Evolutionary conservation across 139 green algal genomes (phyloP).

Genomic region (Micromonas pusilla): DNA sequence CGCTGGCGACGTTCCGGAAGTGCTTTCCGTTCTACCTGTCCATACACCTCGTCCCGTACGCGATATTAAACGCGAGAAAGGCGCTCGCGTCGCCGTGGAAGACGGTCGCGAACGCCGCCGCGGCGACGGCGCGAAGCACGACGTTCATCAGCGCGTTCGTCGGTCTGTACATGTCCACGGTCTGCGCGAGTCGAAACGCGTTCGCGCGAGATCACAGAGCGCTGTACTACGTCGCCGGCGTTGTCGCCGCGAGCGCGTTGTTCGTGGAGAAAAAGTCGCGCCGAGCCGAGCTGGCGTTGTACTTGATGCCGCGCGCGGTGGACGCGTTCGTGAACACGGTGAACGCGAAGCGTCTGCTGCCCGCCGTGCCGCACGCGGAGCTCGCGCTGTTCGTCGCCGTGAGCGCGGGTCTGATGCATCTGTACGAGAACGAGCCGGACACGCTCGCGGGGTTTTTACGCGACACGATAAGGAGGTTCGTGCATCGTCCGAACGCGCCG

Average conservation of each 20-base stretch:
- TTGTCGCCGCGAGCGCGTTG: not conserved
- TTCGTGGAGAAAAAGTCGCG: constrained; percentile 3
- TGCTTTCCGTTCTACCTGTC: constrained; percentile 14
- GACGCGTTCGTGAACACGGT: not conserved
- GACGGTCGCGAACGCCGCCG: not conserved
- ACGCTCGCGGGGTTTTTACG: not conserved
- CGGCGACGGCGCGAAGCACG: not conserved
- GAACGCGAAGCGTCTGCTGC: not conserved
- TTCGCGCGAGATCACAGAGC: not conserved
- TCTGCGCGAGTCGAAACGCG: not conserved
- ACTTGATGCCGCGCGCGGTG: not conserved
- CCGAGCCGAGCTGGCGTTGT: constrained; percentile 1
- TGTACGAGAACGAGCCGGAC: constrained; percentile 19
- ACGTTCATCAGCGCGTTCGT: not conserved
- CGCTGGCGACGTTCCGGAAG: constrained; percentile 5
- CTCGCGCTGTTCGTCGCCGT: not conserved
- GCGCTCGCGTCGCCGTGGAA: not conserved
- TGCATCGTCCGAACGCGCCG: not conserved
- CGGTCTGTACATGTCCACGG: not conserved
- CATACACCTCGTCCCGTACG: constrained; percentile 9
- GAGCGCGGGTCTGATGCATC: not conserved
- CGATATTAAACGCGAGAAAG: not conserved
- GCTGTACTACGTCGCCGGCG: constrained; percentile 14
- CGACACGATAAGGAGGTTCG: not conserved
- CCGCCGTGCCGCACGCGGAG: not conserved